Evolutionary conservation across 176 grass and related monocot species (phyloP).

Genomic region (Guadua angustifolia): DNA sequence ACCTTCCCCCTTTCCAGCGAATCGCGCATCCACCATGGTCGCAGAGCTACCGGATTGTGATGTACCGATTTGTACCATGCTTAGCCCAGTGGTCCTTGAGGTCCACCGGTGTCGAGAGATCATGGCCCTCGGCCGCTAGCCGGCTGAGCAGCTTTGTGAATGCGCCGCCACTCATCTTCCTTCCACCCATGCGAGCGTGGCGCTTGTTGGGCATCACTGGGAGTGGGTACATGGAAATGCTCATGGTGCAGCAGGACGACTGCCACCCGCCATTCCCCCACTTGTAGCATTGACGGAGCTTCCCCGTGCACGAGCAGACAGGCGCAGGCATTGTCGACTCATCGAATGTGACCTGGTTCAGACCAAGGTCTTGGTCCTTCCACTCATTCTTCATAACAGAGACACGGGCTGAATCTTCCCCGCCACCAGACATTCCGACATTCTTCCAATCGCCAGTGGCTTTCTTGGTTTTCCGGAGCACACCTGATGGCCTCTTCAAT

Average conservation of each 20-base stretch:
- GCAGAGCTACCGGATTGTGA: constrained; percentile 72
- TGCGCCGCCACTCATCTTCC: constrained; percentile 89
- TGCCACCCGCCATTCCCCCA: constrained; percentile 95
- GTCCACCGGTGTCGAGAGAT: constrained; percentile 72
- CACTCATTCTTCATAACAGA: constrained; percentile 70
- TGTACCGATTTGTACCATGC: constrained; percentile 88
- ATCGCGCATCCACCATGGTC: background rate
- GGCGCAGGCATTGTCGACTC: constrained; percentile 83
- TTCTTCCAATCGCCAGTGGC: constrained; percentile 50
- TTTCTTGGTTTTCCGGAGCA: constrained; percentile 74
- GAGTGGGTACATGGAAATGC: constrained; percentile 79
- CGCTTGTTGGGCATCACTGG: constrained; percentile 91
- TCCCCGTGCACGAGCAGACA: constrained; percentile 75
- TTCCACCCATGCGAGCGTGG: constrained; percentile 78
- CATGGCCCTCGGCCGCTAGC: constrained; percentile 81
- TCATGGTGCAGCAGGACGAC: constrained; percentile 85
- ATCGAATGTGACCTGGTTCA: constrained; percentile 72
- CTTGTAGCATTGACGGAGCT: constrained; percentile 75
- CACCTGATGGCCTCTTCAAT: constrained; percentile 60
- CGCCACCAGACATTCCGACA: constrained; percentile 10
- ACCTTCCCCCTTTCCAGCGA: constrained; percentile 35
- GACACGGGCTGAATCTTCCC: constrained; percentile 39
- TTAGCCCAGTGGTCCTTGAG: constrained; percentile 95
- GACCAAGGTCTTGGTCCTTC: constrained; percentile 77
- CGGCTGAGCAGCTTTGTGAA: constrained; percentile 86